Base-by-base conservation (phyloP, 108 stramenopile species). In the Cyclostephanos tholiformis region DNA sequence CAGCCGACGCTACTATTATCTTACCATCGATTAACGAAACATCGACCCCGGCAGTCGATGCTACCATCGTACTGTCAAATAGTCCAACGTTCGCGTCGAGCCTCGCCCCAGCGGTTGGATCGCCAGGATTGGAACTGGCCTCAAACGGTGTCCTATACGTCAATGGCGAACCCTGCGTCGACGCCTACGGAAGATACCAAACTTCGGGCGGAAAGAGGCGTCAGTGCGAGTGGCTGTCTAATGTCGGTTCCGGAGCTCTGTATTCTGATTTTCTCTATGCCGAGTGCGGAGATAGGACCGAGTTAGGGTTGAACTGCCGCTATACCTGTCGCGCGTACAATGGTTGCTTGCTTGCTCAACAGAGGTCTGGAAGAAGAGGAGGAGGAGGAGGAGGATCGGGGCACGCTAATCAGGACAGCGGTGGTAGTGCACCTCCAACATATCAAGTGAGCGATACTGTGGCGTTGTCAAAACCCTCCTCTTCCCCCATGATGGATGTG, bases 211-310 rank as follows among this genome's bases (percentile, higher is more conserved):
- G 67, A 29, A 76, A 76, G 51, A 35, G 39, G 16, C 67, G 67
- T 22, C 6, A 20, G 27, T 76, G 75, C 35, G 23, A 48, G 26
- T 76, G 75, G 75, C 14, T 76, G 36, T 67, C 48, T 4, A 29
- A 52, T 11, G 36, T 22, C 4, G 51, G 23, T 22, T 5, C 48
- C 20, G 67, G 36, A 4, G 51, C n/a, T 10, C 19, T 67, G 23
- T 52, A 55, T 53, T 51, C 75, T 4, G 57, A 68, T 41, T 61
- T 22, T 22, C 51, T 67, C 4, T 65, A 71, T 63, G 51, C 50
- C 46, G 71, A 79, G 53, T 79, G 79, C 64, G 72, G 79, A 32
- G 67, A 67, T 29, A 62, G 72, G n/a, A 73, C 67, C 50, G 67
- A 79, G 61, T 51, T 79, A 27, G 79, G 72, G 22, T 46, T 64